Evolutionary conservation across 2,329 filamentous ascomycete species (phyloP).

Genomic region (Ophiostoma ulmi): DNA sequence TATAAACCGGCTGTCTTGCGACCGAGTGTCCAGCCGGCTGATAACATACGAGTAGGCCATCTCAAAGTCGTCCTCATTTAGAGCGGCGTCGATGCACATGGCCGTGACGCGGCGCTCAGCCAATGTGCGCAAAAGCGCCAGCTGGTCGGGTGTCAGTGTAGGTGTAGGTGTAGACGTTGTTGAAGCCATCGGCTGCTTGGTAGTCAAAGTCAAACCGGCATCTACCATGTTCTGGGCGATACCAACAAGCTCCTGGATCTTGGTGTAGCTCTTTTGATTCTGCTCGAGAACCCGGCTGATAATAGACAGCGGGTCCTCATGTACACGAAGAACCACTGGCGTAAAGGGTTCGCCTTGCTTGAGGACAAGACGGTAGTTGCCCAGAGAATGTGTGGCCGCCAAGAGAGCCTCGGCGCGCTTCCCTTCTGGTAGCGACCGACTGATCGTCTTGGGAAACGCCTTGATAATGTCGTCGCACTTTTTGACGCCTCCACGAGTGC

Average conservation of each 20-base stretch:
- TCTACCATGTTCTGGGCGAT: slow-evolving; percentile 64
- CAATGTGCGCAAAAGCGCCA: slow-evolving; percentile 33
- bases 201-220: slow-evolving; percentile 51
- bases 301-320: slow-evolving; percentile 67
- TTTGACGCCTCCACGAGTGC: slow-evolving; percentile 68
- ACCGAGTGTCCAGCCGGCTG: slow-evolving; percentile 54
- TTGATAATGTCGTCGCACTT: slow-evolving; percentile 68
- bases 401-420: slow-evolving; percentile 60
- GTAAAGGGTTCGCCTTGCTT: slow-evolving; percentile 77
- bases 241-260: slow-evolving; percentile 65
- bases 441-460: slow-evolving; percentile 57
- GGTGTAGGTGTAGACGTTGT: slow-evolving; percentile 26
- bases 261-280: slow-evolving; percentile 68
- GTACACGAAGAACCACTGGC: slow-evolving; percentile 71
- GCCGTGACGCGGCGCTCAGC: slow-evolving; percentile 65
- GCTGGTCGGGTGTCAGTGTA: slow-evolving; percentile 29
- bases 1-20: background rate
- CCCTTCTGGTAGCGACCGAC: slow-evolving; percentile 46
- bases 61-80: slow-evolving; percentile 75
- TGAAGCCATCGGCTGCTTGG: slow-evolving; percentile 30
- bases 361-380: slow-evolving; percentile 70
- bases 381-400: slow-evolving; percentile 67
- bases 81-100: slow-evolving; percentile 74
- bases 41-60: slow-evolving; percentile 81
- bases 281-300: slow-evolving; percentile 70